Percentiles rank a stretch among this genome's conserved stretches.
phyloP scores from a whole-genome alignment of 306 rosid species.

The Pueraria montana region DNA sequence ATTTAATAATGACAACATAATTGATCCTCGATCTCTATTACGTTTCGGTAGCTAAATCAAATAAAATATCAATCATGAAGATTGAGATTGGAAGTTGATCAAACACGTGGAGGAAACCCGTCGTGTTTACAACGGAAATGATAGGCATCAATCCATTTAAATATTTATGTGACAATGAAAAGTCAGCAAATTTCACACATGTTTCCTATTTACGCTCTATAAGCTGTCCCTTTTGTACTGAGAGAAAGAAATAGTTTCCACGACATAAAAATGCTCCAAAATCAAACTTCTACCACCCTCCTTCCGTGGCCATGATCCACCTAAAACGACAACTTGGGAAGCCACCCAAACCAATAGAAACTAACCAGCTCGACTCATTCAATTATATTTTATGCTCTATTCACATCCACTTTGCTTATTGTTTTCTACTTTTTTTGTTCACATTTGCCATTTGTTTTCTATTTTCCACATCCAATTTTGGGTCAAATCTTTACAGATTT shows the following conservation, averaged over 20 bases:
- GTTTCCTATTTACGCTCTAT: neutral
- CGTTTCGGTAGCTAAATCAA: neutral
- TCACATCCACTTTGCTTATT: too few species aligned
- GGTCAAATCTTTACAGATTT: slow-evolving; percentile 42
- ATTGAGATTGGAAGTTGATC: slow-evolving; percentile 26
- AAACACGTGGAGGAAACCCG: slow-evolving; percentile 48
- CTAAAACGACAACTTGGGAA: slow-evolving; percentile 12
- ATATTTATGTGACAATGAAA: slow-evolving; percentile 29
- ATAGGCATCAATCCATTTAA: slow-evolving; percentile 24
- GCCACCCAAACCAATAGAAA: slow-evolving; percentile 45
- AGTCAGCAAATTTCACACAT: slow-evolving; percentile 40
- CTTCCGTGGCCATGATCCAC: neutral
- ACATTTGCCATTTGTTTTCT: neutral
- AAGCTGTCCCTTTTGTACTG: slow-evolving; percentile 8
- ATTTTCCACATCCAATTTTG: slow-evolving; percentile 25
- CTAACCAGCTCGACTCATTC: slow-evolving; percentile 23
- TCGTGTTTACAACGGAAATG: neutral
- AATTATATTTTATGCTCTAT: too few species aligned
- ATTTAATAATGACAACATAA: slow-evolving; percentile 2
- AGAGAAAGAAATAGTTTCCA: slow-evolving; percentile 46
- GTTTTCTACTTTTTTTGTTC: too few species aligned
- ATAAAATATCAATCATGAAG: slow-evolving; percentile 1
- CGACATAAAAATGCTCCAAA: slow-evolving; percentile 41
- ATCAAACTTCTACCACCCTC: slow-evolving; percentile 5
- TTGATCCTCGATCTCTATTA: neutral